Base-by-base conservation (phyloP, 2,329 filamentous ascomycete genomes). In the Epicoccum sorghinum region DNA sequence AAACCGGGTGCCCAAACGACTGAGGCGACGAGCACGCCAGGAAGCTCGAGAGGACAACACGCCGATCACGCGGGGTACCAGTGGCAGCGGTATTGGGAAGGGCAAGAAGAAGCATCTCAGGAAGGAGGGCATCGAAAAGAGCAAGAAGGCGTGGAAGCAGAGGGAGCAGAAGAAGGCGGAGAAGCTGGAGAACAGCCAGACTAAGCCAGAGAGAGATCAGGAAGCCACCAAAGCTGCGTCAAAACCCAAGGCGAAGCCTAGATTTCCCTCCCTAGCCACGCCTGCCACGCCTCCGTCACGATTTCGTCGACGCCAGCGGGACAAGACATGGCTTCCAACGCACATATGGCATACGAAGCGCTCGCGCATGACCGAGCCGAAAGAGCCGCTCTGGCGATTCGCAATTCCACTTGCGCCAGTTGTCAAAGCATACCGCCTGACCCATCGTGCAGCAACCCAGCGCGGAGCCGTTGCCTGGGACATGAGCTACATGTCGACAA, bases 251-350 rank as follows among this genome's bases (percentile, higher is more conserved):
- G 86, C 88, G 1, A 91, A 89, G 73, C 85, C 90, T 62, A 88
- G 78, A 47, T 81, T 93, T 45, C 89, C 90, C 65, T 80, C 79
- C 40, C 80, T 93, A 45, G 90, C 91, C 49, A 80, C 84, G n/a
- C 83, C 86, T 4, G 78, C 79, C 4, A 79, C 72, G 73, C 86
- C 86, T 2, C 82, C 82, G 39, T 84, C 83, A 22, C 93, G 88
- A 66, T 98, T 91, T 71, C 86, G 88, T 62, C 95, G 91, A 75
- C 87, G 95, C 29, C 93, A 98, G 71, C 79, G 88, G 40, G 83
- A 90, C 73, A 98, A 98, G 79, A 92, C 90, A 3, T 97, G 93
- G 91, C 80, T 99, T 13, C 95, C 95, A 0, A 98, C 95, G 6
- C 95, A 99, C 73, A 78, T 96, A 60, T 99, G 90, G 84, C 93